Base-by-base conservation (phyloP, 805 yeast species). In the Diddensiella santjacobensis region DNA sequence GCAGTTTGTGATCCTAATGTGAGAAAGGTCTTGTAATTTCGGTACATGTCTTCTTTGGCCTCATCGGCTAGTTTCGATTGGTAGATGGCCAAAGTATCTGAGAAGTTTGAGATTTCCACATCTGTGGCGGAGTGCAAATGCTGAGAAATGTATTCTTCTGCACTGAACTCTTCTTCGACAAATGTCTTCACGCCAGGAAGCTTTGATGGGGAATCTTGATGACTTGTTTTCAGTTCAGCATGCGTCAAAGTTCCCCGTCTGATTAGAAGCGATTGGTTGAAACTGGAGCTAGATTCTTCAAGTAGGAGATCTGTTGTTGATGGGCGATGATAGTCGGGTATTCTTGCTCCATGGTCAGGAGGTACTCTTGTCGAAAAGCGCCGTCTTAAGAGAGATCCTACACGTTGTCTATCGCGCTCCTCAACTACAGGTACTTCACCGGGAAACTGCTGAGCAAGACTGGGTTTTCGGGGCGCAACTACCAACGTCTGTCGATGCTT, bases 111-210 rank as follows among this genome's bases (percentile, higher is more conserved):
- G 29, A 87, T 83, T 51, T 82, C 85, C 1, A 78, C 65, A 2
- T 90, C 91, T 4, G 84, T 77, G 1, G 88, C 87, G 52, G 79
- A 77, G 8, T 79, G 69, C 51, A 87, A 62, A 47, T 79, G 77
- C 11, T 68, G 60, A 10, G 72, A 71, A 2, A 80, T 75, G 57
- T 72, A 80, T 1, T 57, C 48, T 20, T 70, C 71, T 0, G 84
- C 79, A 53, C 78, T 71, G 53, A 77, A 78, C 2, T 64, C 52
- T 2, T 48, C 44, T 17, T 42, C 37, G 13, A 48, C 39, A 42
- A 57, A 49, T 36, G 40, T 38, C 10, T 36, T 42, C 20, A 44
- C 22, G 17, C 49, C 51, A 22, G 22, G 4, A 10, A 10, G 15
- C 20, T 22, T 24, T 23, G 35, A 3, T 3, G 8, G 31, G 8